Evolutionary conservation across 257 asterid genomes (phyloP).

Genomic region (Solanum chaucha): DNA sequence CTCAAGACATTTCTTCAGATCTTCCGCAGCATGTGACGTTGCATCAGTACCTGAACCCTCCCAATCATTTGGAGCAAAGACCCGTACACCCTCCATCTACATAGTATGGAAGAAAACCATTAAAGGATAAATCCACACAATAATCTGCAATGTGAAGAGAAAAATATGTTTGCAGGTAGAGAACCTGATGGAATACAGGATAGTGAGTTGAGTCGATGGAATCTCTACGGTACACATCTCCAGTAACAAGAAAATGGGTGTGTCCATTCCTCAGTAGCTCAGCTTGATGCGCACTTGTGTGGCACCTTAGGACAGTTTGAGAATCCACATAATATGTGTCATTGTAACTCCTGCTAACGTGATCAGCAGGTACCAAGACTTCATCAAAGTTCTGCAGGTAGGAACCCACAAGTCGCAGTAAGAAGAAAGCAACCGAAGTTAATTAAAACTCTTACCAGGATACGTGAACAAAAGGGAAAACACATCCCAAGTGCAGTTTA

Average conservation of each 20-base stretch:
- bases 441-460: neutral
- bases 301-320: constrained; percentile 91
- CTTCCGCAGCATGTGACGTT: constrained; percentile 75
- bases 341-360: constrained; percentile 66
- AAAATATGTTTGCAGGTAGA: neutral
- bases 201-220: constrained; percentile 92
- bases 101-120: constrained; percentile 1
- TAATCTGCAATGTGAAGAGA: neutral
- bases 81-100: constrained; percentile 99
- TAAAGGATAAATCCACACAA: neutral
- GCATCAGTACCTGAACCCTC: constrained; percentile 64
- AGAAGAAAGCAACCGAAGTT: neutral
- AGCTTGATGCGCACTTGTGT: constrained; percentile 98
- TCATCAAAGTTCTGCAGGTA: constrained; percentile 89
- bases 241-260: constrained; percentile 76
- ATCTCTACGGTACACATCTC: constrained; percentile 96
- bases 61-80: constrained; percentile 66
- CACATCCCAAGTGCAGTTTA: neutral
- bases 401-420: neutral
- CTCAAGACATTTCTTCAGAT: constrained; percentile 90
- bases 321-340: constrained; percentile 92
- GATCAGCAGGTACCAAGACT: constrained; percentile 95
- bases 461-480: neutral
- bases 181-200: constrained; percentile 97
- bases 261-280: constrained; percentile 64